These are phyloP conservation scores for Carpinus fangiana DNA, from an alignment of 306 rosid genomes.

Conservation along the genomic window DNA sequence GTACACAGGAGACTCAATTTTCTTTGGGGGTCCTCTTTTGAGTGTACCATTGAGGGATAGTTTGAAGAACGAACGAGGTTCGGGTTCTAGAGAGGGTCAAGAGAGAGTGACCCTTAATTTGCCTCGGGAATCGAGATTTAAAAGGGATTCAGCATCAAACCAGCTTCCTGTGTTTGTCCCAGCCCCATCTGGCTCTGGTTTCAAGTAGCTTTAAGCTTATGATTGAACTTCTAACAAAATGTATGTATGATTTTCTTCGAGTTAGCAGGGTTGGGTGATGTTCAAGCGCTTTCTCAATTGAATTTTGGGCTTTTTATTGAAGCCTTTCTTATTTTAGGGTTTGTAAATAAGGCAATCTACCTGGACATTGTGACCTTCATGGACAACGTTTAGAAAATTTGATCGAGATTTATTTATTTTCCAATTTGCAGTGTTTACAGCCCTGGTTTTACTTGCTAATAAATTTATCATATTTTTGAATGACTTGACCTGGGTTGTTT, in stretches of 20 bases:
- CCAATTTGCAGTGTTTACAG: not conserved
- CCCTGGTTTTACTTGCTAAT: not conserved
- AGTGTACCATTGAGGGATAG: conserved; percentile 69
- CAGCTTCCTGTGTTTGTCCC: conserved; percentile 96
- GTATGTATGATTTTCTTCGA: conserved; percentile 7
- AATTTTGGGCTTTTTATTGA: not conserved
- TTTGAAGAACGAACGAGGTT: conserved; percentile 54
- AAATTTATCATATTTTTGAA: not conserved
- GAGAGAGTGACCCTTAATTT: conserved; percentile 54
- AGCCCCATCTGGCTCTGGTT: conserved; percentile 56
- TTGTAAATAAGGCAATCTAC: conserved; percentile 34
- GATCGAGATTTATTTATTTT: too few species aligned
- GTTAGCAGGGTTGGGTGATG: conserved; percentile 1
- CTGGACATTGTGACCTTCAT: not conserved
- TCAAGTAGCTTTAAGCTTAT: conserved; percentile 36
- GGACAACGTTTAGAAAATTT: too few species aligned
- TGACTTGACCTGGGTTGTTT: not conserved
- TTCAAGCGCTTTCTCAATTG: conserved; percentile 24
- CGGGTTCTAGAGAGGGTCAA: conserved; percentile 48
- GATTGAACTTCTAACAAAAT: conserved; percentile 37
- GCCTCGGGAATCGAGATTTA: conserved; percentile 71
- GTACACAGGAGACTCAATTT: conserved; percentile 93
- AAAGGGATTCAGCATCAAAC: conserved; percentile 75
- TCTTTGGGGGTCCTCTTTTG: conserved; percentile 88
- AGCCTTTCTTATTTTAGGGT: conserved; percentile 2